Percentiles rank a stretch among this genome's conserved stretches.
These are phyloP conservation scores for Lactarius sp. DNA, from an alignment of 768 basidiomycete species.

Conservation along the genomic window DNA sequence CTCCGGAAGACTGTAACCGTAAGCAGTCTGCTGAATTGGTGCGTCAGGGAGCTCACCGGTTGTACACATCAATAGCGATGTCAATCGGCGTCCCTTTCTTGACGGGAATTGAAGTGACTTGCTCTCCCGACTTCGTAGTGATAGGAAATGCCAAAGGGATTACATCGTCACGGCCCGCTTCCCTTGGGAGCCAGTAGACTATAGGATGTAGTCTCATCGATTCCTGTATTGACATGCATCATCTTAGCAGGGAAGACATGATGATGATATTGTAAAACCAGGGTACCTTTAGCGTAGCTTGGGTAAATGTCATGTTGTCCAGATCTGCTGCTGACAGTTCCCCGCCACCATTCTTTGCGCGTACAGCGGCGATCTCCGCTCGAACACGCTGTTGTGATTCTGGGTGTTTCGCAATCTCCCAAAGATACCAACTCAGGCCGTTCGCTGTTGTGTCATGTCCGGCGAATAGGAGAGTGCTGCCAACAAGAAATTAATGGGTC, in stretches of 20 bases:
- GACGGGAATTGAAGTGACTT: conserved; percentile 3
- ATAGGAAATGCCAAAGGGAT: conserved; percentile 23
- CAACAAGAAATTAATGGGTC: background rate
- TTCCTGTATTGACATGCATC: background rate
- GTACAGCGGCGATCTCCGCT: background rate
- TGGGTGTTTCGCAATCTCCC: no score
- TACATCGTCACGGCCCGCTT: conserved; percentile 24
- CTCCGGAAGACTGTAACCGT: background rate
- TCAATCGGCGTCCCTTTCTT: conserved; percentile 5
- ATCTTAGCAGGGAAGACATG: background rate
- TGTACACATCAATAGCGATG: background rate
- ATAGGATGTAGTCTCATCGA: conserved; percentile 21
- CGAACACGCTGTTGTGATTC: no score
- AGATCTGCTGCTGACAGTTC: background rate
- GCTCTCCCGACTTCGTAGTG: background rate
- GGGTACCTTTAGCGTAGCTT: conserved; percentile 3
- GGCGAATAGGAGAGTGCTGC: no score
- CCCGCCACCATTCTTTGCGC: conserved; percentile 1
- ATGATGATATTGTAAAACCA: background rate
- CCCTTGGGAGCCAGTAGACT: background rate
- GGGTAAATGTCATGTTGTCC: conserved; percentile 1
- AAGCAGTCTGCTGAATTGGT: background rate
- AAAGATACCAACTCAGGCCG: background rate
- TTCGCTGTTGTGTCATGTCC: conserved; percentile 1
- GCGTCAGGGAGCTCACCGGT: background rate